phyloP scores from a whole-genome alignment of 2,329 filamentous ascomycete species.

The Penicillium vulpinum region DNA sequence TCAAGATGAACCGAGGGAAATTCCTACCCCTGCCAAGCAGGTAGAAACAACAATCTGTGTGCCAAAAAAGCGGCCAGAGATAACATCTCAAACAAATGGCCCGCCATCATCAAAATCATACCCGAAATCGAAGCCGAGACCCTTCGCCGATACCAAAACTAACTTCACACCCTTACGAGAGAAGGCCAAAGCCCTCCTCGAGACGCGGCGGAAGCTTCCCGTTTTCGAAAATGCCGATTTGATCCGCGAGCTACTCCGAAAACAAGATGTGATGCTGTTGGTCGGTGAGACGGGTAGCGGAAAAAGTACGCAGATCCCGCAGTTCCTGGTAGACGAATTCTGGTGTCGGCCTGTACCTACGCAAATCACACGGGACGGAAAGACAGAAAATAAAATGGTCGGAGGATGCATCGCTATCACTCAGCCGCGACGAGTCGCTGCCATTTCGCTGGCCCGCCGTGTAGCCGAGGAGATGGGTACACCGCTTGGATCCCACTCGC shows the following conservation, averaged over 20 bases:
- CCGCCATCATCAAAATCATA: constrained; percentile 8
- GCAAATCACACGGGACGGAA: constrained; percentile 42
- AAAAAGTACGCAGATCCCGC: constrained; percentile 94
- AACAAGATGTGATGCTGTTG: constrained; percentile 75
- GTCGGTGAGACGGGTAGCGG: constrained; percentile 94
- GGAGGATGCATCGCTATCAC: constrained; percentile 89
- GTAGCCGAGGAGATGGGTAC: constrained; percentile 81
- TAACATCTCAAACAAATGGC: background rate
- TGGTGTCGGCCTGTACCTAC: constrained; percentile 71
- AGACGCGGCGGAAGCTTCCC: constrained; percentile 67
- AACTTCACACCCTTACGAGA: constrained; percentile 39
- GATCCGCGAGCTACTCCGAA: constrained; percentile 64
- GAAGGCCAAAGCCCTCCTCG: constrained; percentile 50
- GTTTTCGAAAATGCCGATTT: constrained; percentile 74
- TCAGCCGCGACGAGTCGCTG: constrained; percentile 88
- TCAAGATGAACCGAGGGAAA: constrained; percentile 9
- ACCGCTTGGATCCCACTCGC: constrained; percentile 59
- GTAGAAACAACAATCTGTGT: background rate
- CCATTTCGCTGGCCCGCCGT: constrained; percentile 83
- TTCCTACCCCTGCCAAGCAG: background rate
- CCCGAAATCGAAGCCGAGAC: constrained; percentile 16
- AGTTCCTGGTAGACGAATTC: constrained; percentile 75
- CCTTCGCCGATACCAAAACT: constrained; percentile 23
- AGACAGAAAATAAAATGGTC: constrained; percentile 49
- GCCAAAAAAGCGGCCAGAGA: constrained; percentile 1